Evolutionary conservation across 768 basidiomycete genomes (phyloP).

Genomic region (Mycena leptocephala): DNA sequence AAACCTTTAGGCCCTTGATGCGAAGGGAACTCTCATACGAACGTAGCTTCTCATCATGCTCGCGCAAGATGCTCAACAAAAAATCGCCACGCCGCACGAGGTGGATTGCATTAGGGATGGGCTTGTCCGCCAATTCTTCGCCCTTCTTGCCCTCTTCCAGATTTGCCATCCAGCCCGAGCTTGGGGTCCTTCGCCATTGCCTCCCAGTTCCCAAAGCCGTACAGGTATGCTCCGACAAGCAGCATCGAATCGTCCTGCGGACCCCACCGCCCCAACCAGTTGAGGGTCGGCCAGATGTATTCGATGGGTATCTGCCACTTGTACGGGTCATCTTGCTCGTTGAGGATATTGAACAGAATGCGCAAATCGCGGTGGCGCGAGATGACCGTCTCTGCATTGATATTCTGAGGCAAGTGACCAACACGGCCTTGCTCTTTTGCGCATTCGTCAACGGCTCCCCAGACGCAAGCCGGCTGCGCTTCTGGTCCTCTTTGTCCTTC

Average conservation of each 20-base stretch:
- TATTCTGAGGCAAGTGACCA: slow-evolving; percentile 92
- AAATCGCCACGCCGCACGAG: slow-evolving; percentile 98
- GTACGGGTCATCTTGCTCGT: slow-evolving; percentile 80
- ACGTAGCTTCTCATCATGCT: slow-evolving; percentile 93
- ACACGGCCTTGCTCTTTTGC: slow-evolving; percentile 97
- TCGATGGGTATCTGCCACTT: slow-evolving; percentile 93
- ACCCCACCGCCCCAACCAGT: slow-evolving; percentile 98
- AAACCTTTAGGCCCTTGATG: slow-evolving; percentile 80
- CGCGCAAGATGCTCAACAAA: slow-evolving; percentile 85
- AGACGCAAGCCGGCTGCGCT: slow-evolving; percentile 80
- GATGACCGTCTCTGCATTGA: slow-evolving; percentile 98
- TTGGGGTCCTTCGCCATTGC: slow-evolving; percentile 91
- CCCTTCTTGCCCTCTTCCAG: slow-evolving; percentile 98
- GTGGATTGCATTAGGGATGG: slow-evolving; percentile 98
- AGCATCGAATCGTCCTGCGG: slow-evolving; percentile 95
- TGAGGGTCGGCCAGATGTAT: slow-evolving; percentile 92
- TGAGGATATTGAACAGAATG: slow-evolving; percentile 88
- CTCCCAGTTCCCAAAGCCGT: slow-evolving; percentile 99
- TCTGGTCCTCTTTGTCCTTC: slow-evolving; percentile 86
- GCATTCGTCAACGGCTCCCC: slow-evolving; percentile 94
- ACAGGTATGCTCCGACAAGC: slow-evolving; percentile 91
- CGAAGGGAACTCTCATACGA: slow-evolving; percentile 89
- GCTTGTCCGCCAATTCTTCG: slow-evolving; percentile 86
- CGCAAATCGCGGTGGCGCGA: slow-evolving; percentile 91
- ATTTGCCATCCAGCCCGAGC: slow-evolving; percentile 90